phyloP scores from a whole-genome alignment of 2,329 filamentous ascomycete species.

The Cladobotryum protrusum region DNA sequence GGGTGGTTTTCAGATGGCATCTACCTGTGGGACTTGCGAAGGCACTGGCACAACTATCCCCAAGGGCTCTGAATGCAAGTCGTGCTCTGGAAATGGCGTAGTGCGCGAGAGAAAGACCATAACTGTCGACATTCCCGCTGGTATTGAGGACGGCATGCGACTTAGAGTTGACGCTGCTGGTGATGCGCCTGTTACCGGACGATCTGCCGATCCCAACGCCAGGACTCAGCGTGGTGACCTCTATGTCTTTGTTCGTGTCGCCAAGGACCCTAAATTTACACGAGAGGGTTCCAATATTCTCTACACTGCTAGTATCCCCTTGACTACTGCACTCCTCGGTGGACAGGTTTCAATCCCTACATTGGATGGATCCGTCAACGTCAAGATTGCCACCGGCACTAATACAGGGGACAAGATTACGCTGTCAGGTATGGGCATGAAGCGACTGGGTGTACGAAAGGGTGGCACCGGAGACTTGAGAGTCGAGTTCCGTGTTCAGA shows the following conservation, averaged over 20 bases:
- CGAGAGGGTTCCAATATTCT: slow-evolving; percentile 84
- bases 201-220: slow-evolving; percentile 54
- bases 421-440: slow-evolving; percentile 88
- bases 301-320: slow-evolving; percentile 83
- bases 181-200: slow-evolving; percentile 74
- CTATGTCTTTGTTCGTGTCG: slow-evolving; percentile 83
- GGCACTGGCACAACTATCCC: slow-evolving; percentile 74
- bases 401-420: slow-evolving; percentile 89
- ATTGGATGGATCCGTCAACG: slow-evolving; percentile 80
- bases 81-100: slow-evolving; percentile 78
- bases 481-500: slow-evolving; percentile 89
- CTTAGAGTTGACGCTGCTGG: slow-evolving; percentile 79
- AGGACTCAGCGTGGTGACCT: slow-evolving; percentile 76
- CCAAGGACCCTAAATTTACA: slow-evolving; percentile 84
- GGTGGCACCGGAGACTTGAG: slow-evolving; percentile 72
- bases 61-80: slow-evolving; percentile 70
- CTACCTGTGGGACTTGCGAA: slow-evolving; percentile 75
- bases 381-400: slow-evolving; percentile 87
- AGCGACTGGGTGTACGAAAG: slow-evolving; percentile 64
- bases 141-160: slow-evolving; percentile 95
- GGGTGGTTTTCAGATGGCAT: slow-evolving; percentile 93
- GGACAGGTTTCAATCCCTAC: slow-evolving; percentile 88
- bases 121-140: slow-evolving; percentile 84
- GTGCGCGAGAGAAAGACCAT: slow-evolving; percentile 77
- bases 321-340: slow-evolving; percentile 88